These are phyloP conservation scores for Coleophoma eucalyptorum DNA, from an alignment of 2,329 filamentous ascomycete species.

Conservation along the genomic window DNA sequence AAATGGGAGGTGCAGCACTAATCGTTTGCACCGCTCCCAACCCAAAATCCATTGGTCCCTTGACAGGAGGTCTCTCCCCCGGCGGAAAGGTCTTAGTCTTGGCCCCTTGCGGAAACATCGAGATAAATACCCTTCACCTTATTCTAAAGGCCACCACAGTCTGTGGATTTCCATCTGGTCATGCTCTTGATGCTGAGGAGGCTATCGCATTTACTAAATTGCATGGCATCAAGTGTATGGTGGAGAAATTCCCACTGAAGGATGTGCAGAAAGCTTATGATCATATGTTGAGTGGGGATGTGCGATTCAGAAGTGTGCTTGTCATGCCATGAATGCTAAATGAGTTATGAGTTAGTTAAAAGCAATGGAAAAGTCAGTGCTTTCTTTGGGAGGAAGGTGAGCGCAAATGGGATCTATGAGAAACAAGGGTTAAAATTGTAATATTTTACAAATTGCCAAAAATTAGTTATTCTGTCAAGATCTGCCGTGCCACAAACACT, in stretches of 20 bases:
- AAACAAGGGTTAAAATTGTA: too few species aligned
- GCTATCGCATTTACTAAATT: conserved; percentile 61
- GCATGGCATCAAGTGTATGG: conserved; percentile 60
- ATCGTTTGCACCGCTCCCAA: conserved; percentile 63
- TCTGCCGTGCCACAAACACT: too few species aligned
- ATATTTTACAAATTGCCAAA: too few species aligned
- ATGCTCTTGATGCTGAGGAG: conserved; percentile 60
- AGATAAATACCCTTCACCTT: conserved; percentile 37
- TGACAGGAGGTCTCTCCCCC: conserved; percentile 49
- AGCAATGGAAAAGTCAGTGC: too few species aligned
- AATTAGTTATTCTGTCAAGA: too few species aligned
- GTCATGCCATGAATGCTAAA: conserved; percentile 8
- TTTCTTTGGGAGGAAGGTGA: too few species aligned
- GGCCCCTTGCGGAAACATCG: conserved; percentile 43
- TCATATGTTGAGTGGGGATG: conserved; percentile 22
- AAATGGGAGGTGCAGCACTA: conserved; percentile 57
- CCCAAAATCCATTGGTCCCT: conserved; percentile 45
- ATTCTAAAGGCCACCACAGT: conserved; percentile 53
- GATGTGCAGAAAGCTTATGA: conserved; percentile 30
- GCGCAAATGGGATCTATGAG: too few species aligned
- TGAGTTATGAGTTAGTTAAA: too few species aligned
- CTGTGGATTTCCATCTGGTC: conserved; percentile 59
- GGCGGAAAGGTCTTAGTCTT: conserved; percentile 58
- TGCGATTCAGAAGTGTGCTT: conserved; percentile 23
- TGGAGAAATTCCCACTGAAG: conserved; percentile 60